Base-by-base conservation (phyloP, 1,139 yeast species). In the Blastobotrys aristatus region DNA sequence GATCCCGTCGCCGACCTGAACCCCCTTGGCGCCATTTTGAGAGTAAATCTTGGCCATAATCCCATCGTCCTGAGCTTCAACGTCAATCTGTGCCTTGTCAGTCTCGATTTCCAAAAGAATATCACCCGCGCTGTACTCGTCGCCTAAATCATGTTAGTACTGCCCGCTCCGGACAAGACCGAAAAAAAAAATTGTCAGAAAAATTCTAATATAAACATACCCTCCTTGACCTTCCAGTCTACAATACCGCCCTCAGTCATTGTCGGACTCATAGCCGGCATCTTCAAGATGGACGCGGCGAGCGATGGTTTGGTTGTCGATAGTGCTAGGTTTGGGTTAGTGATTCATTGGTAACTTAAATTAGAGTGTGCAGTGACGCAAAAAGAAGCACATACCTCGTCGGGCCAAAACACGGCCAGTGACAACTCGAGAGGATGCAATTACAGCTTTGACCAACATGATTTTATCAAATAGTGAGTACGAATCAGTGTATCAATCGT, bases 241-340 rank as follows among this genome's bases (percentile, higher is more conserved):
- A 88, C 88, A 57, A 92, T 78, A n/a, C 96, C 96, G 40, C 98
- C 98, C 63, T 83, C 89, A 26, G 92, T 88, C 98, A 92, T 92
- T 18, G 98, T 92, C 35, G 98, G 98, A 6, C 97, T 89, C 97
- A 92, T 87, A 24, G 98, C 97, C 3, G 98, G 98, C 97, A 92
- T 92, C 48, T 74, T 80, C 68, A 85, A 87, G 48, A 82, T 72
- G 32, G 79, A 67, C 2, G 87, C 90, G 21, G 59, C 69, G 29
- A 50, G 40, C 31, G 33, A 13, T 8, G 34, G 27, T 35, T 44
- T 21, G 4, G 48, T 40, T 2, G 45, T 31, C 8, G 36, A 26
- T 7, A 46, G 21, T 2, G 39, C 48, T 46, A 31, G n/a, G 8
- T 16, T 31, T 4, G 18, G 8, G 39, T 38, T 43, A 36, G 40